These are phyloP conservation scores for Fraxinus anomala DNA, from an alignment of 257 asterid species.

Conservation along the genomic window DNA sequence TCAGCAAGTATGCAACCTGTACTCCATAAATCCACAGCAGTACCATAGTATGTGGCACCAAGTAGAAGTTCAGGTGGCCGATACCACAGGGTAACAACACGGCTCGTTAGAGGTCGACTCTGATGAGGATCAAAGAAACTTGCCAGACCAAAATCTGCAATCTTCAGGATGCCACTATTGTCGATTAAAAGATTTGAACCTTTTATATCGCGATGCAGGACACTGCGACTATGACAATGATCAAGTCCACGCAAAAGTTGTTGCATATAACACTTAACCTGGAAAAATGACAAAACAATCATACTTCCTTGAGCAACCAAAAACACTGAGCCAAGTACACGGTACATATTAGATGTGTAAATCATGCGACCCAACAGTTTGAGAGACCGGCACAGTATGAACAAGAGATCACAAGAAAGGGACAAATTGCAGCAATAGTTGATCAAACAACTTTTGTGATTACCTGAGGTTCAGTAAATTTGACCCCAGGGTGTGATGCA, in stretches of 20 bases:
- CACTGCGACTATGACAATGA: conserved; percentile 83
- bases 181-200: conserved; percentile 92
- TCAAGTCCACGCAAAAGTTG: conserved; percentile 86
- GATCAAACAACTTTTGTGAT: conserved; percentile 11
- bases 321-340: background rate
- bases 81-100: conserved; percentile 96
- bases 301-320: conserved; percentile 15
- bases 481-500: conserved; percentile 80
- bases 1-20: conserved; percentile 93
- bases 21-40: conserved; percentile 97
- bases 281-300: conserved; percentile 26
- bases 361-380: conserved; percentile 2
- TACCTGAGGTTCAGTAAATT: conserved; percentile 92
- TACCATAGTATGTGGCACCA: conserved; percentile 84
- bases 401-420: background rate
- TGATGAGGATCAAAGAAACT: conserved; percentile 75
- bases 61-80: conserved; percentile 96
- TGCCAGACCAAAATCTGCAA: conserved; percentile 95
- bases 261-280: conserved; percentile 93
- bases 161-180: conserved; percentile 80
- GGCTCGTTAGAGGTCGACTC: conserved; percentile 81
- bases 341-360: background rate
- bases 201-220: conserved; percentile 91
- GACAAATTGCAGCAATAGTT: background rate
- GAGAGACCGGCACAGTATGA: background rate